Percentiles rank a stretch among this genome's conserved stretches.
Evolutionary conservation across 2,329 filamentous ascomycete species (phyloP).

Genomic region (Penicillium sp.): DNA sequence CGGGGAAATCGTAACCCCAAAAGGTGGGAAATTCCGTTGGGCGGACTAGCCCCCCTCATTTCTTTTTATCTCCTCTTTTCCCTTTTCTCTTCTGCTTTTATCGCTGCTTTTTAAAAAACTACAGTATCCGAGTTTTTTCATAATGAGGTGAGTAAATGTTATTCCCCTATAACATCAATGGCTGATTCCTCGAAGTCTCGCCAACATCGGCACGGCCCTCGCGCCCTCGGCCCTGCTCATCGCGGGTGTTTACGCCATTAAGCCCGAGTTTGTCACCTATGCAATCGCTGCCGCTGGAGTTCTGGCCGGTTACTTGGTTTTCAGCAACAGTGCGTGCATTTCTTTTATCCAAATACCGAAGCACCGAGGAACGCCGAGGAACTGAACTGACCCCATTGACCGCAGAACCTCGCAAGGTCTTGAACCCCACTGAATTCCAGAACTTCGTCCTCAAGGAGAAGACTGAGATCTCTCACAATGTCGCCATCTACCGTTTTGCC

Average conservation of each 20-base stretch:
- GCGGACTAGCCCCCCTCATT: slow-evolving; percentile 8
- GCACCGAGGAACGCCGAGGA: background rate
- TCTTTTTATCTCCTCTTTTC: slow-evolving; percentile 3
- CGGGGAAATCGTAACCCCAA: slow-evolving; percentile 15
- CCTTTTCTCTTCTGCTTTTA: slow-evolving; percentile 5
- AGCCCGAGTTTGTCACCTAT: slow-evolving; percentile 72
- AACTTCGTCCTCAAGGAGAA: slow-evolving; percentile 92
- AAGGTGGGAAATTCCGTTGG: slow-evolving; percentile 21
- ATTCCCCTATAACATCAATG: slow-evolving; percentile 2
- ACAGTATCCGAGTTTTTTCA: slow-evolving; percentile 3
- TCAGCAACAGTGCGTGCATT: slow-evolving; percentile 61
- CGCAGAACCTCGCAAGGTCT: slow-evolving; percentile 71
- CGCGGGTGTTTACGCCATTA: slow-evolving; percentile 71
- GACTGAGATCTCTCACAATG: slow-evolving; percentile 95
- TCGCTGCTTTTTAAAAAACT: background rate
- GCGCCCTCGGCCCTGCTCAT: slow-evolving; percentile 78
- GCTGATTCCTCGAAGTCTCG: slow-evolving; percentile 20
- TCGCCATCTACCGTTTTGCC: slow-evolving; percentile 94
- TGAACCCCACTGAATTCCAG: slow-evolving; percentile 86
- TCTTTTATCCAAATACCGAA: background rate
- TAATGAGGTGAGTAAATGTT: slow-evolving; percentile 28
- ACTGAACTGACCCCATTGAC: slow-evolving; percentile 10
- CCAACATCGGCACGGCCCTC: slow-evolving; percentile 74
- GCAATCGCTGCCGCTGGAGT: slow-evolving; percentile 64
- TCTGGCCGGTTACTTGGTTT: slow-evolving; percentile 70